phyloP scores from a whole-genome alignment of 805 yeast genomes.

The Candida vaughaniae region DNA sequence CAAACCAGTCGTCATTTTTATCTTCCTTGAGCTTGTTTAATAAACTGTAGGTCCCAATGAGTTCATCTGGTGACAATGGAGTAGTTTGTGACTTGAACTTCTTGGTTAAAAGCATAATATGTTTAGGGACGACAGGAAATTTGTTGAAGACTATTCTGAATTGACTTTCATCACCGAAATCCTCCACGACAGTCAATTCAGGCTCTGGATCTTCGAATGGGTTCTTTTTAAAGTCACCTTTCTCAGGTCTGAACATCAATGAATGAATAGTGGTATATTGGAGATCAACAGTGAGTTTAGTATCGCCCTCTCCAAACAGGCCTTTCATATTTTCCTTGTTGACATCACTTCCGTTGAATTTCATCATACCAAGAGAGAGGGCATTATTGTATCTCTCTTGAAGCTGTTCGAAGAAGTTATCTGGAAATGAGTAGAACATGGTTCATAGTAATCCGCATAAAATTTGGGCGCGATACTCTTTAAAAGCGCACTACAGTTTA shows the following conservation, averaged over 20 bases:
- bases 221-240: constrained; percentile 44
- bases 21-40: constrained; percentile 48
- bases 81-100: constrained; percentile 69
- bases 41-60: constrained; percentile 56
- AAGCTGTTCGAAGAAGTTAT: constrained; percentile 35
- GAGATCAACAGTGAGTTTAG: constrained; percentile 15
- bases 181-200: constrained; percentile 58
- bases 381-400: constrained; percentile 49
- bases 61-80: constrained; percentile 70
- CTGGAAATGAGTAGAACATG: constrained; percentile 33
- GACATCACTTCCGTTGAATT: constrained; percentile 51
- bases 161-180: constrained; percentile 51
- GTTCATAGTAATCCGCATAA: too few species aligned
- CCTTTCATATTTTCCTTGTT: constrained; percentile 27
- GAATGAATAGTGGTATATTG: constrained; percentile 34
- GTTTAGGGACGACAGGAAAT: constrained; percentile 79
- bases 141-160: constrained; percentile 74
- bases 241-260: constrained; percentile 39
- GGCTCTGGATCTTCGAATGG: constrained; percentile 86
- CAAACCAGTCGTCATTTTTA: constrained; percentile 55
- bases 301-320: constrained; percentile 11
- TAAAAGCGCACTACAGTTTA: too few species aligned
- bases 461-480: too few species aligned
- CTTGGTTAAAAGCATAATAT: constrained; percentile 75
- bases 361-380: constrained; percentile 41